These are phyloP conservation scores for Mangifera indica DNA, from an alignment of 345 rosid genomes.

Conservation along the genomic window DNA sequence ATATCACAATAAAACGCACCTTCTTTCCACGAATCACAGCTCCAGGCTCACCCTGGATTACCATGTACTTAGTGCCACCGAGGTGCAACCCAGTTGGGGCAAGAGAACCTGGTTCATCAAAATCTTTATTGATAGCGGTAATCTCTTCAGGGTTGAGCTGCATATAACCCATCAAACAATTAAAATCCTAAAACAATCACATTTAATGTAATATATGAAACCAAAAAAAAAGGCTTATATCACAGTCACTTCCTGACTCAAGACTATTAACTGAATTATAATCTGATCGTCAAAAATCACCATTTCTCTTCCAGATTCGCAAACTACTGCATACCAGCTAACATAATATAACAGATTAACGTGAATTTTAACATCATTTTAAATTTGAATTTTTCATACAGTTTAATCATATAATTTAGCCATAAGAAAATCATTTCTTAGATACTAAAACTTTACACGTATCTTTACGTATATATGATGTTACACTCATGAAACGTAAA, in stretches of 20 bases:
- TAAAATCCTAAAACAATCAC: neutral
- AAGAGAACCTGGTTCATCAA: slow-evolving; percentile 67
- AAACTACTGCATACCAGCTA: neutral
- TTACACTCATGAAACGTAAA: no score
- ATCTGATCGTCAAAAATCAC: neutral
- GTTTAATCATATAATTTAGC: neutral
- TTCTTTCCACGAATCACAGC: slow-evolving; percentile 81
- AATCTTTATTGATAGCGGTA: slow-evolving; percentile 53
- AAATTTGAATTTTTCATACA: neutral
- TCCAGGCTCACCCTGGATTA: slow-evolving; percentile 55
- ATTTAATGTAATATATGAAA: neutral
- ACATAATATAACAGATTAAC: neutral
- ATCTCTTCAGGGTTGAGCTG: slow-evolving; percentile 61
- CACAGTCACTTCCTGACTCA: neutral
- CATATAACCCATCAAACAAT: slow-evolving; percentile 1
- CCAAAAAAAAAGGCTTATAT: neutral
- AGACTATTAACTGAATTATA: neutral
- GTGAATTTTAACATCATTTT: neutral
- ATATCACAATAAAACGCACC: slow-evolving; percentile 31
- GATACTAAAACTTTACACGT: neutral
- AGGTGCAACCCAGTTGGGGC: slow-evolving; percentile 67
- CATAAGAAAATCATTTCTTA: neutral
- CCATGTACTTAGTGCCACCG: slow-evolving; percentile 57
- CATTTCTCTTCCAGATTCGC: neutral
- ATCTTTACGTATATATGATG: no score